These are phyloP conservation scores for Oenanthe sinensis DNA, from an alignment of 129 eudicot genomes.

Conservation along the genomic window DNA sequence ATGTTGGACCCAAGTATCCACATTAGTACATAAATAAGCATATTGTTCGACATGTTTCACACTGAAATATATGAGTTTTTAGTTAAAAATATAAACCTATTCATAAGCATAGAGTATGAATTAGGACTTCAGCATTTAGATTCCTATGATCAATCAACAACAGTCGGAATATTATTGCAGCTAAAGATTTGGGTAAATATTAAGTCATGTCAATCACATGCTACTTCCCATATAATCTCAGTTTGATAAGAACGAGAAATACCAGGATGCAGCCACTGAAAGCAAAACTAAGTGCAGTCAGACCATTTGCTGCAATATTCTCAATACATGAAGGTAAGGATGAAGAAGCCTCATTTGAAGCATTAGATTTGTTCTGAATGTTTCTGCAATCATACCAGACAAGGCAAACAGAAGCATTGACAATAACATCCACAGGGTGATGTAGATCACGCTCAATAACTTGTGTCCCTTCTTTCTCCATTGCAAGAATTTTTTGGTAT, in stretches of 20 bases:
- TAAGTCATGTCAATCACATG: background rate
- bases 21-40: slow-evolving; percentile 1
- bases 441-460: slow-evolving; percentile 72
- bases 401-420: slow-evolving; percentile 67
- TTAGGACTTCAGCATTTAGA: background rate
- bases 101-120: background rate
- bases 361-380: slow-evolving; percentile 62
- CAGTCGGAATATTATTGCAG: background rate
- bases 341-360: slow-evolving; percentile 56
- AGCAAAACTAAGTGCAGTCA: slow-evolving; percentile 83
- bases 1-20: background rate
- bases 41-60: background rate
- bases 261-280: slow-evolving; percentile 86
- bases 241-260: slow-evolving; percentile 19
- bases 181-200: background rate
- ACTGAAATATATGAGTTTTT: background rate
- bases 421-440: slow-evolving; percentile 66
- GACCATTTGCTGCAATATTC: slow-evolving; percentile 71
- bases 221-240: background rate
- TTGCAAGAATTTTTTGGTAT: slow-evolving; percentile 67
- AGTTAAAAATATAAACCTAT: background rate
- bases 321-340: slow-evolving; percentile 67
- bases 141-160: background rate
- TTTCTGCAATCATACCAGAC: slow-evolving; percentile 74
- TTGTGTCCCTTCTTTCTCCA: slow-evolving; percentile 82